These are phyloP conservation scores for Aureobasidium sp. DNA, from an alignment of 2,329 filamentous ascomycete genomes.

Conservation along the genomic window DNA sequence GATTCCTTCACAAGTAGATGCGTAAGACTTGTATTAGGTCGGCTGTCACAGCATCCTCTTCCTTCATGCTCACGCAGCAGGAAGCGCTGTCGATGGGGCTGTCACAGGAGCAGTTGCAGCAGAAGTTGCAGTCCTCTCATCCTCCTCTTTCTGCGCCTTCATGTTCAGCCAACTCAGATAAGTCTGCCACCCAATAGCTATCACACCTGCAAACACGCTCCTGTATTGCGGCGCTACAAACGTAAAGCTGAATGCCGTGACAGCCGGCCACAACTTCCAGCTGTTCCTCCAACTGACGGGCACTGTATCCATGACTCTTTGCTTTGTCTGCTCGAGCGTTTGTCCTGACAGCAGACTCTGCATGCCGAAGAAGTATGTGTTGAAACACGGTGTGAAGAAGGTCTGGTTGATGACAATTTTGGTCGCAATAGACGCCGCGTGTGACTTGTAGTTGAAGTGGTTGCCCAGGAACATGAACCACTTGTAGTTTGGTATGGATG, in stretches of 20 bases:
- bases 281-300: slow-evolving; percentile 69
- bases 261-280: slow-evolving; percentile 78
- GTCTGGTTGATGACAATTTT: slow-evolving; percentile 77
- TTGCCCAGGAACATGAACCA: slow-evolving; percentile 77
- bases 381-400: slow-evolving; percentile 62
- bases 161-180: slow-evolving; percentile 77
- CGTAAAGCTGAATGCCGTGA: slow-evolving; percentile 81
- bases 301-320: slow-evolving; percentile 66
- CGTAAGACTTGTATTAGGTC: neutral
- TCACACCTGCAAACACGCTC: slow-evolving; percentile 63
- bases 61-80: neutral
- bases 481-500: slow-evolving; percentile 68
- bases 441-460: slow-evolving; percentile 76
- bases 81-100: neutral
- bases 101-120: neutral
- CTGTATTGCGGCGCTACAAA: slow-evolving; percentile 72
- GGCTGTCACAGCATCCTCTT: too few species aligned
- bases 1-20: neutral
- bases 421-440: slow-evolving; percentile 57
- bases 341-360: slow-evolving; percentile 49
- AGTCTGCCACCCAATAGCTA: slow-evolving; percentile 87
- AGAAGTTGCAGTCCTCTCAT: neutral
- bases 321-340: slow-evolving; percentile 51
- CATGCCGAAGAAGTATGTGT: slow-evolving; percentile 45
- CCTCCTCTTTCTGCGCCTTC: slow-evolving; percentile 54